phyloP scores from a whole-genome alignment of 768 basidiomycete genomes.

The Leccinum truebloodii region DNA sequence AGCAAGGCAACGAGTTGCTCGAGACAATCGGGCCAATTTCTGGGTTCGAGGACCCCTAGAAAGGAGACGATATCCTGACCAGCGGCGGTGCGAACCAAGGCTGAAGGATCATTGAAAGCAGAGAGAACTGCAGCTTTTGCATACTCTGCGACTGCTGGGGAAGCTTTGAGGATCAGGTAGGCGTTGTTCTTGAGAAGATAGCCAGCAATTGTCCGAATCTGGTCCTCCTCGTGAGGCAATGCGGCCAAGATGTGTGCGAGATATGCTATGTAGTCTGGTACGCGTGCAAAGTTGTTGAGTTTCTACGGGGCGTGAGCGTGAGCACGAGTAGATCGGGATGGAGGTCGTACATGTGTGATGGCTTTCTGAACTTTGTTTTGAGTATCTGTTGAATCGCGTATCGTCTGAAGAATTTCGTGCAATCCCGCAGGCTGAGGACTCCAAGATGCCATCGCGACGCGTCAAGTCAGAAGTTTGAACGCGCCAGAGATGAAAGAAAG shows the following conservation, averaged over 20 bases:
- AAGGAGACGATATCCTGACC: constrained; percentile 92
- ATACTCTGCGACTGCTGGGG: constrained; percentile 66
- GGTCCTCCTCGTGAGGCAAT: constrained; percentile 82
- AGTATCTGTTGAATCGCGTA: constrained; percentile 87
- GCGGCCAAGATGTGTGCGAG: constrained; percentile 89
- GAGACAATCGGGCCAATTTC: constrained; percentile 94
- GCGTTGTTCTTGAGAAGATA: constrained; percentile 97
- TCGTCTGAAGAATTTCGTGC: constrained; percentile 88
- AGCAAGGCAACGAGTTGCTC: constrained; percentile 79
- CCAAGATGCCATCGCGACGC: constrained; percentile 70
- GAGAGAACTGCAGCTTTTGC: constrained; percentile 76
- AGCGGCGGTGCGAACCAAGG: constrained; percentile 92
- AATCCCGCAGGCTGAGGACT: constrained; percentile 81
- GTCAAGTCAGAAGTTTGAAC: constrained; percentile 25
- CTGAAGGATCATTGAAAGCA: constrained; percentile 77
- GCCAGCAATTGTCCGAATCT: constrained; percentile 93
- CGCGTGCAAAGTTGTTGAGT: constrained; percentile 83
- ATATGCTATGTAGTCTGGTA: constrained; percentile 95
- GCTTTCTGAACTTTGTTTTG: constrained; percentile 69
- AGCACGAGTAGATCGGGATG: constrained; percentile 19
- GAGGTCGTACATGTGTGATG: constrained; percentile 73
- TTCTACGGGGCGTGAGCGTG: constrained; percentile 50
- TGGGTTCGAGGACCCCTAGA: constrained; percentile 84
- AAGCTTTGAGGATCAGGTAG: constrained; percentile 67
- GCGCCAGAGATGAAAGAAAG: constrained; percentile 34